Base-by-base conservation (phyloP, 306 rosid species). In the Cercis canadensis region DNA sequence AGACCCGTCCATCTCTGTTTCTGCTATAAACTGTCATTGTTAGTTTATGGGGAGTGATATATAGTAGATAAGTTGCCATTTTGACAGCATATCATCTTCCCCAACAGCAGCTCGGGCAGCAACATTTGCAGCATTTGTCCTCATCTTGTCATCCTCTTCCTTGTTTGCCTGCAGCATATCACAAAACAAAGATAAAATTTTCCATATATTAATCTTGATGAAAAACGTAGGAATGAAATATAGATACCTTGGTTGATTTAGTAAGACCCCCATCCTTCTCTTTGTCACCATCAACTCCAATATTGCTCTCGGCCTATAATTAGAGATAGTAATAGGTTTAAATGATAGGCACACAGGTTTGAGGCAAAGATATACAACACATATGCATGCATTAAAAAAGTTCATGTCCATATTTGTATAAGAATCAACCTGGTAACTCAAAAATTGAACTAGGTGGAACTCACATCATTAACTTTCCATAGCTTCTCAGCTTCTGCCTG, bases 101-200 rank as follows among this genome's bases (percentile, higher is more conserved):
- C 98, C 97, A 72, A 87, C 97, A 79, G 97, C 98, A 82, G 98
- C 98, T 46, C 97, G 96, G 9, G 97, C 98, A 64, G 98, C 96
- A 77, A 93, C 96, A 57, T 93, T 93, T 75, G 98, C 98, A 45
- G 98, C 98, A 66, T 89, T 93, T 62, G 97, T 80, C 87, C 97
- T 85, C 97, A 93, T 88, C 82, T 93, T 93, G 79, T 90, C 97
- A 69, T 93, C 97, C 73, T 84, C 97, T 75, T 90, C 98, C 81
- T 85, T 88, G 84, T 90, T 90, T 67, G 53, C 84, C 92, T 87
- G 39, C 43, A 58, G 58, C 75, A 43, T 41, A 79, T 60, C 24
- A n/a, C n/a, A n/a, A n/a, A n/a, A n/a, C n/a, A n/a, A n/a, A n/a
- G n/a, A n/a, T n/a, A n/a, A n/a, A n/a, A n/a, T n/a, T n/a, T n/a